A percentile compares a stretch with the other conserved stretches of the same genome.
Evolutionary conservation across 1,284 basidiomycete genomes (phyloP).

Genomic region (Gomphus bonarii): DNA sequence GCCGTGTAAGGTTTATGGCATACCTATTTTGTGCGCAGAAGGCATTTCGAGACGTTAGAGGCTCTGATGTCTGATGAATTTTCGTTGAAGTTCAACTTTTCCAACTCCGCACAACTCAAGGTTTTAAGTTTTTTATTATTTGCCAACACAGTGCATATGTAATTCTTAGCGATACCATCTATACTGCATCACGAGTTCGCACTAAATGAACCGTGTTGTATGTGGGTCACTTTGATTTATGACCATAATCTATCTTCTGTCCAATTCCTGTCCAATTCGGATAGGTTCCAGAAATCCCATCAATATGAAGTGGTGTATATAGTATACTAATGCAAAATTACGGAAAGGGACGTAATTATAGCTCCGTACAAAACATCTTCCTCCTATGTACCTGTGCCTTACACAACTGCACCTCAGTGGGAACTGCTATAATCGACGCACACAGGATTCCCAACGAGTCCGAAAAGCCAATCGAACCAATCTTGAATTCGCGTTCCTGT

Average conservation of each 20-base stretch:
- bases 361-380: slow-evolving; percentile 58
- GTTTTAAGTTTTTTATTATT: no score
- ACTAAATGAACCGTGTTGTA: no score
- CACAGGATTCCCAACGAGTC: slow-evolving; percentile 71
- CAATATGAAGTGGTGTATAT: no score
- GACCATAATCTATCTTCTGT: no score
- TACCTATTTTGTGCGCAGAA: slow-evolving; percentile 7
- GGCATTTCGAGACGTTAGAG: neutral
- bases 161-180: no score
- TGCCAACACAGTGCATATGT: no score
- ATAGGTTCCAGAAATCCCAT: no score
- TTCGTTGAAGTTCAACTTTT: neutral
- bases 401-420: slow-evolving; percentile 76
- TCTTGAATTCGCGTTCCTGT: slow-evolving; percentile 81
- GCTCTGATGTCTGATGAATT: neutral
- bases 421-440: slow-evolving; percentile 72
- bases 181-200: no score
- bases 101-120: neutral
- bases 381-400: slow-evolving; percentile 63
- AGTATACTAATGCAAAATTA: neutral
- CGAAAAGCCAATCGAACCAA: slow-evolving; percentile 76
- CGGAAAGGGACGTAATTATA: slow-evolving; percentile 30
- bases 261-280: no score
- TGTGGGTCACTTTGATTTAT: no score
- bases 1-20: neutral